Evolutionary conservation across 805 yeast genomes (phyloP).

Genomic region (Myxozyma vanderwaltii): DNA sequence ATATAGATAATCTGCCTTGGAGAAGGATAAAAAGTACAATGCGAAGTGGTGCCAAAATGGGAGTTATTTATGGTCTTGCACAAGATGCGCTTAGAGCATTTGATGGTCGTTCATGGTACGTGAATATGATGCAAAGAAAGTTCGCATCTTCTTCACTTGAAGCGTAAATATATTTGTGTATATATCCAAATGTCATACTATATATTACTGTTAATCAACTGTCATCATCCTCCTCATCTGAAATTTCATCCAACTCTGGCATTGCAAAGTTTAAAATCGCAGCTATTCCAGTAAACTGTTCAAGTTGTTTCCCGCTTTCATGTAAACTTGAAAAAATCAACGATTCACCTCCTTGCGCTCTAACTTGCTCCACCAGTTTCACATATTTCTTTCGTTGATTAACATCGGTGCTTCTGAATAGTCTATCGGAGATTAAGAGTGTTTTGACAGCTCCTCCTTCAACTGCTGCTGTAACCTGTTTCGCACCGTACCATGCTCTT

Average conservation of each 20-base stretch:
- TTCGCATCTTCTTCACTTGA: neutral
- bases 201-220: too few species aligned
- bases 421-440: constrained; percentile 74
- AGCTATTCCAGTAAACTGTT: constrained; percentile 88
- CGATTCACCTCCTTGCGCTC: constrained; percentile 72
- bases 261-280: constrained; percentile 81
- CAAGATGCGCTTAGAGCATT: constrained; percentile 64
- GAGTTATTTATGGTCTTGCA: constrained; percentile 60
- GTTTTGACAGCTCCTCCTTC: constrained; percentile 74
- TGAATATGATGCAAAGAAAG: neutral
- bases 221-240: constrained; percentile 54
- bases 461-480: constrained; percentile 73
- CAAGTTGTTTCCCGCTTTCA: constrained; percentile 85
- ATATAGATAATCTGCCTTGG: constrained; percentile 24
- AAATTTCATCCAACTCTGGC: constrained; percentile 65
- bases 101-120: constrained; percentile 69
- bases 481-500: constrained; percentile 90
- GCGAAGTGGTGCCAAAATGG: constrained; percentile 59
- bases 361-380: constrained; percentile 66
- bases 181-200: too few species aligned
- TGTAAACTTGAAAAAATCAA: constrained; percentile 80
- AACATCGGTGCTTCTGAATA: constrained; percentile 77
- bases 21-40: constrained; percentile 41
- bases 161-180: neutral
- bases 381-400: constrained; percentile 67